Evolutionary conservation across 352 stramenopile species (phyloP).

Genomic region (Phytophthora pinifolia): DNA sequence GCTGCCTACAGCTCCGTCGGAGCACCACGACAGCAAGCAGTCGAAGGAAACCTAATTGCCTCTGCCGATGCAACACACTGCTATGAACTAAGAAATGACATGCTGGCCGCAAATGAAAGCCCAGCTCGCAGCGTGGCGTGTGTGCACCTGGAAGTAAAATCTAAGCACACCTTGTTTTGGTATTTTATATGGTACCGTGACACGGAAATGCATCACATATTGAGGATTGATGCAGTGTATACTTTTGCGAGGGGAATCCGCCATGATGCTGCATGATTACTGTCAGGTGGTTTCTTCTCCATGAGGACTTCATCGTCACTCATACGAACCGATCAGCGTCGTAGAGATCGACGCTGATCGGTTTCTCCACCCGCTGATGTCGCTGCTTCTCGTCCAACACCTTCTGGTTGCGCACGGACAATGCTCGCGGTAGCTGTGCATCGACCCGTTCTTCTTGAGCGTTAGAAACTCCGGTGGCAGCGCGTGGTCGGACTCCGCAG

Average conservation of each 20-base stretch:
- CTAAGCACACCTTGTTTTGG: conserved; percentile 7
- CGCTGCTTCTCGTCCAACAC: conserved; percentile 54
- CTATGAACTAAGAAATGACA: conserved; percentile 13
- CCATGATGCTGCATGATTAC: conserved; percentile 2
- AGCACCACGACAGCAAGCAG: conserved; percentile 19
- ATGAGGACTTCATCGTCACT: background rate
- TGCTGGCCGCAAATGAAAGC: conserved; percentile 1
- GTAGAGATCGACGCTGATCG: too few species aligned
- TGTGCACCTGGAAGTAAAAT: conserved; percentile 10
- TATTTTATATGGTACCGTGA: background rate
- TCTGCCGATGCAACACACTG: conserved; percentile 8
- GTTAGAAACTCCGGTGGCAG: conserved; percentile 29
- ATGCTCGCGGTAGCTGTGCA: conserved; percentile 67
- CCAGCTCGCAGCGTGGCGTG: conserved; percentile 4
- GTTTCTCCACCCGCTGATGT: too few species aligned
- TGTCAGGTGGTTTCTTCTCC: conserved; percentile 4
- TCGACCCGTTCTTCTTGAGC: conserved; percentile 61
- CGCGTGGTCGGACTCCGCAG: background rate
- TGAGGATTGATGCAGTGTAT: too few species aligned
- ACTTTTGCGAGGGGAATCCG: too few species aligned
- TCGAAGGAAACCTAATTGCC: conserved; percentile 22
- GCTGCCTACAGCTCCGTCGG: conserved; percentile 9
- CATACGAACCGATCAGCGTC: too few species aligned
- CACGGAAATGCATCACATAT: too few species aligned
- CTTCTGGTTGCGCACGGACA: conserved; percentile 61